phyloP scores from a whole-genome alignment of 208 protist species.

The Naegleria lovaniensis region DNA sequence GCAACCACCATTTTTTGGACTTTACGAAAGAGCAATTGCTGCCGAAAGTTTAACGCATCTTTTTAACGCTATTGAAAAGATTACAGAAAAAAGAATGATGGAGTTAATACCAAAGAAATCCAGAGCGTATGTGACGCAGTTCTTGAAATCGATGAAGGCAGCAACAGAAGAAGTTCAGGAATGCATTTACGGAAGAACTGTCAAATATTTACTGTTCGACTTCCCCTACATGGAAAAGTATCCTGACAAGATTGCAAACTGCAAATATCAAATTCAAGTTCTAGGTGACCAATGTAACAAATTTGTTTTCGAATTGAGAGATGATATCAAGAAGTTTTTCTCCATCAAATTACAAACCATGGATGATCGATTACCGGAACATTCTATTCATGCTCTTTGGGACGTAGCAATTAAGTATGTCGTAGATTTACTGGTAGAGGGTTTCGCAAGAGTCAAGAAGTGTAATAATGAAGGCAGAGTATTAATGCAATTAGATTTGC shows the following conservation, averaged over 20 bases:
- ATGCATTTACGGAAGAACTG: background rate
- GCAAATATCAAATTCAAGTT: background rate
- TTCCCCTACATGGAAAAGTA: background rate
- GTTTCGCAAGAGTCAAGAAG: background rate
- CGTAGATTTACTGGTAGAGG: background rate
- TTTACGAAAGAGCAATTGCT: background rate
- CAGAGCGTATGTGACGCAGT: background rate
- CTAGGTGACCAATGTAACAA: background rate
- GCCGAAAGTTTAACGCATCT: background rate
- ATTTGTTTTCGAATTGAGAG: background rate
- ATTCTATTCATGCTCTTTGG: background rate
- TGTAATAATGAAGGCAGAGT: slow-evolving; percentile 7
- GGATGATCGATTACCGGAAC: background rate
- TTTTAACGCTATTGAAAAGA: background rate
- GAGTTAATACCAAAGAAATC: background rate
- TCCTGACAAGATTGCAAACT: background rate
- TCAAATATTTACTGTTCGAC: background rate
- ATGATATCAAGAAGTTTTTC: background rate
- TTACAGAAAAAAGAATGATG: background rate
- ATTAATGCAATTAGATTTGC: background rate
- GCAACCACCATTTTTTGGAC: background rate
- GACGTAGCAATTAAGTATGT: background rate
- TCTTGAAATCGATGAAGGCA: background rate
- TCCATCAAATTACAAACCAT: background rate
- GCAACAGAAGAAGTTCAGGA: background rate